Conservation (phyloP, 73 alveolate species). For the Uronychia setigera region DNA sequence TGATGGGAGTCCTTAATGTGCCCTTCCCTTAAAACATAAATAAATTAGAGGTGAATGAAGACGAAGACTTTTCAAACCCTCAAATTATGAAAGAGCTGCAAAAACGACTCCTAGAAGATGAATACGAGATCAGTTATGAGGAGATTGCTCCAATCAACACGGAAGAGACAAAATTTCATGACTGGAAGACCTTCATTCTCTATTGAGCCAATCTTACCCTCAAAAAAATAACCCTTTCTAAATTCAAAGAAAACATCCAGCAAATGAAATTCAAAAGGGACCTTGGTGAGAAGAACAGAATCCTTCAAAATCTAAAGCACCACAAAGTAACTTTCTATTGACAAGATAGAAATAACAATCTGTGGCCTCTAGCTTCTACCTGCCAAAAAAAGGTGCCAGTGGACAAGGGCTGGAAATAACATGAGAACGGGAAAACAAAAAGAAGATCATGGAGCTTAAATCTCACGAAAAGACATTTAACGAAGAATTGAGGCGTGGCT, state of each 20-base stretch:
- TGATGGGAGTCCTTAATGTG: not conserved
- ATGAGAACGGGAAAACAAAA: not conserved
- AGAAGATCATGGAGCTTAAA: not conserved
- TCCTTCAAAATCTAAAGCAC: not conserved
- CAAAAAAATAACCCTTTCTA: too few relatives aligned
- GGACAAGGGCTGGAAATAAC: not conserved
- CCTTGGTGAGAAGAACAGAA: not conserved
- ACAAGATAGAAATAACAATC: not conserved
- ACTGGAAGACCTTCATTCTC: too few relatives aligned
- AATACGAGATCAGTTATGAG: too few relatives aligned
- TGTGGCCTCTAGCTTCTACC: not conserved
- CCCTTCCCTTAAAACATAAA: not conserved
- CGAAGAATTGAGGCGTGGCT: not conserved
- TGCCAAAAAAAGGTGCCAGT: not conserved
- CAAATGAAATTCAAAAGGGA: not conserved
- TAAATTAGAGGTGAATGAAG: not conserved
- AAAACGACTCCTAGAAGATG: too few relatives aligned
- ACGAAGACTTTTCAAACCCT: too few relatives aligned
- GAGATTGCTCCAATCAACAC: too few relatives aligned
- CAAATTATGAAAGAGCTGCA: too few relatives aligned
- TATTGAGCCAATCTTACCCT: too few relatives aligned
- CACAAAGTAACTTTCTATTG: not conserved
- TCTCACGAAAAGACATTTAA: not conserved
- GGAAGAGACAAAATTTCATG: too few relatives aligned
- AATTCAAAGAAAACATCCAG: not conserved